Evolutionary conservation across 768 basidiomycete genomes (phyloP), one percentile per base, ranked within the genome.

Genomic region (Xerocomellus dryophilus): DNA sequence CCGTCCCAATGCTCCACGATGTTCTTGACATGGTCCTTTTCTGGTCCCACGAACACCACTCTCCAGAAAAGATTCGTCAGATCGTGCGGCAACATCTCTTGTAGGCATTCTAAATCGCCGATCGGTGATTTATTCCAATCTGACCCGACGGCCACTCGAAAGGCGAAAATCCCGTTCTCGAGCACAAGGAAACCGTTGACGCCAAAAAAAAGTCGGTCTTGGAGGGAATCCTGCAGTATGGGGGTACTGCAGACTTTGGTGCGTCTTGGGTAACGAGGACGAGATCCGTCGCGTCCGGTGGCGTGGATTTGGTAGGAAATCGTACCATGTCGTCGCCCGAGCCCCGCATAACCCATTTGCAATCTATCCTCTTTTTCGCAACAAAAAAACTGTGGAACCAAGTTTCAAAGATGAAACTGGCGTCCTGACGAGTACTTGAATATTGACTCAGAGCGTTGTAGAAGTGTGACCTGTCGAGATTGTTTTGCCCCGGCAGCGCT

Each of bases 11-110:
- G 5, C 4, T 18, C 3, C 11, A 18, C 18, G n/a, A 39, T 3
- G 5, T 11, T 0, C 5, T n/a, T 18, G 10, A 18, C 18, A 1
- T 1, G 7, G 10, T 1, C n/a, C 7, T 25, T n/a, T 3, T 32
- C 7, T 11, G 18, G 5, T 10, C 27, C 31, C 6, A 51, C 20
- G 17, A 51, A 38, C 9, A 38, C 35, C 4, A 47, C 7, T 15
- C 20, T 18, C 27, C 43, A 38, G 6, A 27, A 2, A 21, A 21
- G 6, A 1, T 23, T 12, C 27, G 38, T 21, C 14, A 38, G 7
- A 21, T 21, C 1, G 1, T 1, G 3, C 0, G 43, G 35, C 4
- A 49, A 12, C 11, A 2, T 0, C 3, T 32, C n/a, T 6, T 8
- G 31, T 31, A 41, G 27, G 2, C 7, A 18, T 7, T 15, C 3